These are phyloP conservation scores for Sporothrix pseudoabietina DNA, from an alignment of 2,329 filamentous ascomycete species.

Conservation along the genomic window DNA sequence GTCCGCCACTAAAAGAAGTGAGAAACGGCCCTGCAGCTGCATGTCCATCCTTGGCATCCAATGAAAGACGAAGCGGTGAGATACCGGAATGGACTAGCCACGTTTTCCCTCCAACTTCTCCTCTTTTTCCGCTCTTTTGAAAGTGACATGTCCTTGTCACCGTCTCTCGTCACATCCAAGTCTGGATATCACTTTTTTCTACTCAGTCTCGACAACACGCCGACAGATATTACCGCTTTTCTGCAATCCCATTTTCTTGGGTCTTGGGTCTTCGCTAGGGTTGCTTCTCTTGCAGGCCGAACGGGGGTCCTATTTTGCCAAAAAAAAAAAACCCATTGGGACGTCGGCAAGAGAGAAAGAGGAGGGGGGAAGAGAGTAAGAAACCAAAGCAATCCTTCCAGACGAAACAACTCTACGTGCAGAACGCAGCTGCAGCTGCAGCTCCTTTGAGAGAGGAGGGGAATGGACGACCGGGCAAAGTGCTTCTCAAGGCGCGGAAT, in stretches of 20 bases:
- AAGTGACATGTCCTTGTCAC: neutral
- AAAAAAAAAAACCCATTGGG: neutral
- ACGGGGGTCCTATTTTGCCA: neutral
- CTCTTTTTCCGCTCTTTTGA: neutral
- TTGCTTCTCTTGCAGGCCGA: neutral
- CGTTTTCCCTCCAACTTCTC: neutral
- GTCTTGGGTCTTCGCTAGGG: neutral
- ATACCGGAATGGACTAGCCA: conserved; percentile 26
- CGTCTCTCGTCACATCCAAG: neutral
- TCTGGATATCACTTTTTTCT: neutral
- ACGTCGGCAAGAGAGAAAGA: neutral
- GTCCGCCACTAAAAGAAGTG: neutral
- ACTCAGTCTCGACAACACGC: neutral
- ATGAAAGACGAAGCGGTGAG: conserved; percentile 22
- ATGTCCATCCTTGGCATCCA: neutral
- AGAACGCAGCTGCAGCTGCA: conserved; percentile 14
- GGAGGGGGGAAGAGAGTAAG: neutral
- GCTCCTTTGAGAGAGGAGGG: neutral
- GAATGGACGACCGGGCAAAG: neutral
- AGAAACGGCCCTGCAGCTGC: neutral
- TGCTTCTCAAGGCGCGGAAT: neutral
- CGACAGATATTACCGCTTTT: neutral
- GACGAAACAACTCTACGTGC: neutral
- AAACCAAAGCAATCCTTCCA: neutral
- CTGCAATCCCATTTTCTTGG: conserved; percentile 16